phyloP scores from a whole-genome alignment of 768 basidiomycete genomes.

The Termitomyces sp. region DNA sequence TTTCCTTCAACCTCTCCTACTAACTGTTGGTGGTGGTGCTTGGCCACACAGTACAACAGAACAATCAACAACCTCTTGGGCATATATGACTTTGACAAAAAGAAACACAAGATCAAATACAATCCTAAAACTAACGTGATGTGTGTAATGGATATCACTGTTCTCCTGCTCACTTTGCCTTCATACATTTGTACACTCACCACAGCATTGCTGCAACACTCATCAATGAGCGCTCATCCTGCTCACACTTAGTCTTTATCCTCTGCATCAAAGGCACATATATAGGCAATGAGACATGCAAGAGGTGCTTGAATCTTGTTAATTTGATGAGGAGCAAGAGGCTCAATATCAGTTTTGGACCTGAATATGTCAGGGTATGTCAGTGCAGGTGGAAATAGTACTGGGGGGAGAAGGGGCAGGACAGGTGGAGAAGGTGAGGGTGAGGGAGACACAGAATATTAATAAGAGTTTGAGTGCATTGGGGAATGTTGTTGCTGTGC shows the following conservation, averaged over 20 bases:
- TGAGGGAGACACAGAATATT: constrained; percentile 91
- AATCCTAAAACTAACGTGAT: constrained; percentile 70
- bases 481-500: constrained; percentile 89
- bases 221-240: no score
- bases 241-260: no score
- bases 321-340: constrained; percentile 95
- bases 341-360: constrained; percentile 62
- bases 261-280: no score
- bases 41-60: constrained; percentile 70
- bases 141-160: constrained; percentile 19
- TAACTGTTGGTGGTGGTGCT: no score
- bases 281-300: no score
- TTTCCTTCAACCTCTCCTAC: constrained; percentile 2
- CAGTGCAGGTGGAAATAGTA: neutral
- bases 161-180: no score
- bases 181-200: no score
- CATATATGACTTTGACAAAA: constrained; percentile 78
- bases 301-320: constrained; percentile 72
- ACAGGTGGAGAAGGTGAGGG: constrained; percentile 72
- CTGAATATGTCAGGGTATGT: constrained; percentile 21
- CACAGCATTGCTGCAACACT: no score
- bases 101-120: constrained; percentile 95
- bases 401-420: constrained; percentile 7
- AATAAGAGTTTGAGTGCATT: constrained; percentile 90
- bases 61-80: constrained; percentile 92